Evolutionary conservation across 768 basidiomycete genomes (phyloP), one percentile per base, ranked within the genome.

Genomic region (Lepiota brunneoincarnata): DNA sequence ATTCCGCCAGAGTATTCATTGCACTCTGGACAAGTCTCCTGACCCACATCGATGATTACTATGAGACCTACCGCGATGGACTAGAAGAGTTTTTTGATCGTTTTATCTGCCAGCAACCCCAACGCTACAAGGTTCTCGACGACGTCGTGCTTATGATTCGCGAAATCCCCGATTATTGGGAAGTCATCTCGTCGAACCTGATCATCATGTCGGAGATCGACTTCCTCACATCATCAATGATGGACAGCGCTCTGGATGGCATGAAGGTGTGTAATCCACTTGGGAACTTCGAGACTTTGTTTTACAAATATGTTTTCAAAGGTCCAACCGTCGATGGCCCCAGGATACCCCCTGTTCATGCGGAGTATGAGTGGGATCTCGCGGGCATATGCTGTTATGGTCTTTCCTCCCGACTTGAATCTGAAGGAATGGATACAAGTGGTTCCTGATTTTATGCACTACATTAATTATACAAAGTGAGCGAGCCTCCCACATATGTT

Each of bases 381-480:
- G 2, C 17, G 38, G 24, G 49, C 49, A 15, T 49, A 40, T 26
- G 23, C 21, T 1, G 11, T 49, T 12, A n/a, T 39, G 21, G 31
- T 17, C 1, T 39, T 49, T 18, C 49, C 49, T 3, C 37, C 37
- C 6, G 38, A 49, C 7, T 24, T 49, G 23, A 37, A 49, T n/a
- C 20, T 49, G 12, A 40, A 24, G 18, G 4, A 20, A 4, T 49
- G 49, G 49, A 40, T 49, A 6, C 55, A 56, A 31, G 47, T 43
- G 2, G 14, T 42, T 14, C 55, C 55, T 2, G 55, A 56, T 20
- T 23, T 43, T n/a, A 49, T 56, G 12, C 20, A 43, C 31, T 56
- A 50, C 34, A 45, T 44, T 15, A 28, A 56, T 31, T 20, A 35
- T 10, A 38, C 55, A 20, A 56, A 56, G 55, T 56, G 23, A 38